These are phyloP conservation scores for Exserohilum rostratum DNA, from an alignment of 2,329 filamentous ascomycete genomes.

Conservation along the genomic window DNA sequence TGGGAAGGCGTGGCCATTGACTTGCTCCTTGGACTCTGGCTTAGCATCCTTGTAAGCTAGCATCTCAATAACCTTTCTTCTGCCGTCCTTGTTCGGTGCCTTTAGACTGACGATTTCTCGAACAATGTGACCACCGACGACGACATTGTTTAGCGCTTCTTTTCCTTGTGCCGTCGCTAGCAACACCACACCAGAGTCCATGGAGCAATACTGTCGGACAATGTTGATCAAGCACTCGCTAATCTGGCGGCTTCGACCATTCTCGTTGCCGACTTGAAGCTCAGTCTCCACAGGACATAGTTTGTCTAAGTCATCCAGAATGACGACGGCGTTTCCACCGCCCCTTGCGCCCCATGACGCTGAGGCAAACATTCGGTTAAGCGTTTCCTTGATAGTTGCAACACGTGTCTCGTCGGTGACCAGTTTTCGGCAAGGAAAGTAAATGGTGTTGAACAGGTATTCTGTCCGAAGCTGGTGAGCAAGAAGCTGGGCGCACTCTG, in stretches of 20 bases:
- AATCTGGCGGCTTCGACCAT: constrained; percentile 87
- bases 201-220: constrained; percentile 81
- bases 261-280: constrained; percentile 90
- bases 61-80: constrained; percentile 81
- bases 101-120: constrained; percentile 89
- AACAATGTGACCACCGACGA: constrained; percentile 90
- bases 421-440: constrained; percentile 84
- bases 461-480: constrained; percentile 75
- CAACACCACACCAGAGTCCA: constrained; percentile 80
- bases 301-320: constrained; percentile 92
- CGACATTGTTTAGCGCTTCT: constrained; percentile 86
- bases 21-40: constrained; percentile 21
- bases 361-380: constrained; percentile 82
- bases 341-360: constrained; percentile 90
- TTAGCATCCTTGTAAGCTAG: constrained; percentile 62
- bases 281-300: constrained; percentile 94
- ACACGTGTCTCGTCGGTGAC: constrained; percentile 91
- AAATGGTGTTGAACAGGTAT: constrained; percentile 79
- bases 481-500: constrained; percentile 76
- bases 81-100: constrained; percentile 89
- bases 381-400: constrained; percentile 86
- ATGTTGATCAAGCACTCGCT: constrained; percentile 87
- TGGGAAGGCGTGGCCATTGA: constrained; percentile 42
- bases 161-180: constrained; percentile 92
- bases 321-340: constrained; percentile 80